Evolutionary conservation across 2,329 filamentous ascomycete genomes (phyloP).

Genomic region (Zymoseptoria tritici): DNA sequence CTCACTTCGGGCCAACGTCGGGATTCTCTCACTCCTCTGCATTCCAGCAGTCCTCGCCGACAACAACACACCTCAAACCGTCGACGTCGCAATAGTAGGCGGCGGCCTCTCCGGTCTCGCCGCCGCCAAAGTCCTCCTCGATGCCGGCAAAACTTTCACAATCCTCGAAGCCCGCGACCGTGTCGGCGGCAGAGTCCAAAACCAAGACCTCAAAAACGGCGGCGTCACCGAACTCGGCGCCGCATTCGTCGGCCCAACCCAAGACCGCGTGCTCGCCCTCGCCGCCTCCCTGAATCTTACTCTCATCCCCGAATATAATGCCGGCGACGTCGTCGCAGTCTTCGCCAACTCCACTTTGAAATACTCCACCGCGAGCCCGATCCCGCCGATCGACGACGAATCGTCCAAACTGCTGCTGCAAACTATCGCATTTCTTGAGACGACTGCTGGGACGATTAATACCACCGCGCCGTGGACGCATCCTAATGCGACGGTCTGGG

Average conservation of each 20-base stretch:
- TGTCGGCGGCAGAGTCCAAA: slow-evolving; percentile 22
- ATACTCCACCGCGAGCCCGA: slow-evolving; percentile 2
- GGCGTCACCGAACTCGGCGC: slow-evolving; percentile 22
- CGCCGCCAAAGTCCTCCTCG: slow-evolving; percentile 17
- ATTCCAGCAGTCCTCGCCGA: background rate
- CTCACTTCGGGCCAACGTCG: background rate
- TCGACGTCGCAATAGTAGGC: slow-evolving; percentile 10
- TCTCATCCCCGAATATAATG: slow-evolving; percentile 15
- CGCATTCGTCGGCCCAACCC: slow-evolving; percentile 22
- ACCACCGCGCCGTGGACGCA: slow-evolving; percentile 4
- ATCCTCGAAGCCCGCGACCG: slow-evolving; percentile 25
- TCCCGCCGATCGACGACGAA: background rate
- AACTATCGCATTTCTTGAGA: slow-evolving; percentile 1
- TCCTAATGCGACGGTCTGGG: slow-evolving; percentile 7
- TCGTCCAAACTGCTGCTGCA: background rate
- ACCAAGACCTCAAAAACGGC: slow-evolving; percentile 17
- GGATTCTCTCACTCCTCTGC: background rate
- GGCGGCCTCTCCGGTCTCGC: slow-evolving; percentile 24
- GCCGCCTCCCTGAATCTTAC: slow-evolving; percentile 15
- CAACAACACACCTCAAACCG: background rate
- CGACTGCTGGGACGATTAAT: slow-evolving; percentile 2
- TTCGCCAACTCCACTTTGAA: background rate
- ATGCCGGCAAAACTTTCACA: slow-evolving; percentile 15
- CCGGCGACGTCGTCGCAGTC: slow-evolving; percentile 7
- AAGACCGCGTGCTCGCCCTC: slow-evolving; percentile 19